Conservation (phyloP, 306 rosid species). For the Vicia villosa region DNA sequence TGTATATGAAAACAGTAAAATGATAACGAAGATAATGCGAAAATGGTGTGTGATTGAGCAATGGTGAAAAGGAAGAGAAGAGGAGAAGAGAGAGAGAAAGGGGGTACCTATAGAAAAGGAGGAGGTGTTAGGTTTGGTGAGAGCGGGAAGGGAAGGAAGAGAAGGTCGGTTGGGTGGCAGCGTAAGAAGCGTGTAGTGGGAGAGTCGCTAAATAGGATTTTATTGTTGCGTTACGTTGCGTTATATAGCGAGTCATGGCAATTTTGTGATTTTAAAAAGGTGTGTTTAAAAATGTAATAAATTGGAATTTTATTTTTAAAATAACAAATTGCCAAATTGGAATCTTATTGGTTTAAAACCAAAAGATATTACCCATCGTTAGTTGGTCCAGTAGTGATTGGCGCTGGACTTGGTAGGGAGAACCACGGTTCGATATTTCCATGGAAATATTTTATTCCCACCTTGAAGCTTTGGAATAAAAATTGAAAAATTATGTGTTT, state of each 20-base stretch:
- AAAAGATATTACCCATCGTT: too few species aligned
- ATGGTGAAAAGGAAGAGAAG: not conserved
- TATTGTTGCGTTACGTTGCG: not conserved
- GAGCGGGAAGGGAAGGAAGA: not conserved
- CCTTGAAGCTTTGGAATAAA: too few species aligned
- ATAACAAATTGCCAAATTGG: too few species aligned
- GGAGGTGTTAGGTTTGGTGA: constrained; percentile 1
- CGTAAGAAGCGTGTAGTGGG: not conserved
- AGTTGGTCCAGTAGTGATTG: too few species aligned
- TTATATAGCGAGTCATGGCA: not conserved
- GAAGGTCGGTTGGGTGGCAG: not conserved
- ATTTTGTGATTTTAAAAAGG: not conserved
- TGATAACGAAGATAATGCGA: not conserved
- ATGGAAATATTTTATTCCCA: too few species aligned
- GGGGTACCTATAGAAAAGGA: not conserved
- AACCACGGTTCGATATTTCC: too few species aligned
- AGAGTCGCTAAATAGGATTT: not conserved
- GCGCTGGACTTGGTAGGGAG: too few species aligned
- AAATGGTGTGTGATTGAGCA: not conserved
- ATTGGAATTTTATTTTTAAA: too few species aligned
- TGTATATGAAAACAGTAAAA: not conserved
- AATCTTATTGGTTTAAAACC: too few species aligned
- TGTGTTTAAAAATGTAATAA: not conserved
- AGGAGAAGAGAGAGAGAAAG: not conserved
- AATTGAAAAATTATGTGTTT: too few species aligned